A percentile compares a stretch with the other conserved stretches of the same genome.
phyloP scores from a whole-genome alignment of 805 yeast genomes.

The Clavispora phyllophila region DNA sequence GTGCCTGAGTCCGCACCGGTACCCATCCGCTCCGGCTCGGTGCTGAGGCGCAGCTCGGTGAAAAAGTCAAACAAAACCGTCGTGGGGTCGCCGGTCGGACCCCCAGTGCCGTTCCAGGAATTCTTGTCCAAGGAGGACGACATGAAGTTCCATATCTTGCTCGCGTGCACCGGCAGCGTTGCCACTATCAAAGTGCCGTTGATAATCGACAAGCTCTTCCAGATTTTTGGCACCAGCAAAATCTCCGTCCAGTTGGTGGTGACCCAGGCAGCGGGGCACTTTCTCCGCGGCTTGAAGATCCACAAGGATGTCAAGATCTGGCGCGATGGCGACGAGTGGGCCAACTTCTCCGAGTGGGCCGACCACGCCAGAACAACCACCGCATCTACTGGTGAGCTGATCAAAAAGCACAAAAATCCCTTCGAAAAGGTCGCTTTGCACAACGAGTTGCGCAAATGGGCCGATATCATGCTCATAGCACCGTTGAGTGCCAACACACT shows the following conservation, averaged over 20 bases:
- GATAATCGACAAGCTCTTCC: conserved; percentile 80
- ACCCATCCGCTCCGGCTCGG: conserved; percentile 5
- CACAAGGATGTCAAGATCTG: conserved; percentile 74
- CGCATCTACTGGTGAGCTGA: conserved; percentile 13
- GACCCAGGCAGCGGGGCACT: conserved; percentile 78
- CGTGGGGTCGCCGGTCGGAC: conserved; percentile 53
- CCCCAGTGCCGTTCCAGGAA: conserved; percentile 70
- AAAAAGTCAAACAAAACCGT: conserved; percentile 46
- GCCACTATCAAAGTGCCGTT: conserved; percentile 92
- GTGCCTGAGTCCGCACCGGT: conserved; percentile 6
- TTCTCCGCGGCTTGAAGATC: conserved; percentile 51
- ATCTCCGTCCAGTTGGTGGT: conserved; percentile 82
- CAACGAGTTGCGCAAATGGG: conserved; percentile 44
- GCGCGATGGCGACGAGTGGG: conserved; percentile 96
- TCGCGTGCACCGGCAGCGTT: conserved; percentile 95
- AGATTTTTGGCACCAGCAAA: conserved; percentile 62
- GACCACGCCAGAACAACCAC: conserved; percentile 14
- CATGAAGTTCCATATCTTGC: conserved; percentile 77
- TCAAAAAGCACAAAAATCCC: conserved; percentile 11
- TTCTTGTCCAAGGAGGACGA: conserved; percentile 67
- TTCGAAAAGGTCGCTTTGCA: conserved; percentile 33
- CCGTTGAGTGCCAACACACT: conserved; percentile 43
- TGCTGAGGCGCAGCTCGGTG: conserved; percentile 15
- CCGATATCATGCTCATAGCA: conserved; percentile 42
- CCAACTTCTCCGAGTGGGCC: conserved; percentile 28